phyloP scores from a whole-genome alignment of 139 green algal species.

The Chlamydomonas applanata region DNA sequence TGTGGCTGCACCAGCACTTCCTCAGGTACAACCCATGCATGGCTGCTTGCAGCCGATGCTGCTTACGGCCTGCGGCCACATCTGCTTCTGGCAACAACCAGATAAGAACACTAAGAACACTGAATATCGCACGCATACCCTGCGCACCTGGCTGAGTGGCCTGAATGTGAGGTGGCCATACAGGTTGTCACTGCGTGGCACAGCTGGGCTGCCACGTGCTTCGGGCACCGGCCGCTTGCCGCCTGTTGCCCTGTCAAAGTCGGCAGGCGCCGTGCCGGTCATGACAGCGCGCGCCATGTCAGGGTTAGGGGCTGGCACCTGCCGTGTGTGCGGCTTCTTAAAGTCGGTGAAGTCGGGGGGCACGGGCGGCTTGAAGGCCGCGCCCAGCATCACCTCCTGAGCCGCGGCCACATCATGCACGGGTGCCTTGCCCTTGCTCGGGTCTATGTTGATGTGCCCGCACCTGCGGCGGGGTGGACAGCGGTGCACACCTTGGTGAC shows the following conservation, averaged over 20 bases:
- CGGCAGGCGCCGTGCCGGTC: not conserved
- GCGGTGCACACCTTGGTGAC: too few relatives aligned
- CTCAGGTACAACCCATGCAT: not conserved
- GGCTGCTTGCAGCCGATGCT: not conserved
- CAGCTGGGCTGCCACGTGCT: not conserved
- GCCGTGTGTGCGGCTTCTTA: not conserved
- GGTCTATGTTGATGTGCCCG: conserved; percentile 31
- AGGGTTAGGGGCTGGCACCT: conserved; percentile 10
- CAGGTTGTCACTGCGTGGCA: conserved; percentile 21
- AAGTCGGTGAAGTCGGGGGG: conserved; percentile 11
- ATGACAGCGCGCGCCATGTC: conserved; percentile 18
- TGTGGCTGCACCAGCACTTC: not conserved
- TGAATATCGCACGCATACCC: too few relatives aligned
- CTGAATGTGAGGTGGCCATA: conserved; percentile 34
- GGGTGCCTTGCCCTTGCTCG: conserved; percentile 18
- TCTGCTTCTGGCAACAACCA: not conserved
- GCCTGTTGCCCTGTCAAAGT: not conserved
- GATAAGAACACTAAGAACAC: too few relatives aligned
- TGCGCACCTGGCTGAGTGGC: conserved; percentile 15
- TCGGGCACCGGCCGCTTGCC: not conserved
- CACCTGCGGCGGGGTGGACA: not conserved
- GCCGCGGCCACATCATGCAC: not conserved
- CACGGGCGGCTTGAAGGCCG: conserved; percentile 17
- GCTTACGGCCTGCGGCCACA: not conserved
- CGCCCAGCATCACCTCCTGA: conserved; percentile 16